Evolutionary conservation across 352 stramenopile species (phyloP), one percentile per base, ranked within the genome.

Genomic region (Globisporangium mamillatum): DNA sequence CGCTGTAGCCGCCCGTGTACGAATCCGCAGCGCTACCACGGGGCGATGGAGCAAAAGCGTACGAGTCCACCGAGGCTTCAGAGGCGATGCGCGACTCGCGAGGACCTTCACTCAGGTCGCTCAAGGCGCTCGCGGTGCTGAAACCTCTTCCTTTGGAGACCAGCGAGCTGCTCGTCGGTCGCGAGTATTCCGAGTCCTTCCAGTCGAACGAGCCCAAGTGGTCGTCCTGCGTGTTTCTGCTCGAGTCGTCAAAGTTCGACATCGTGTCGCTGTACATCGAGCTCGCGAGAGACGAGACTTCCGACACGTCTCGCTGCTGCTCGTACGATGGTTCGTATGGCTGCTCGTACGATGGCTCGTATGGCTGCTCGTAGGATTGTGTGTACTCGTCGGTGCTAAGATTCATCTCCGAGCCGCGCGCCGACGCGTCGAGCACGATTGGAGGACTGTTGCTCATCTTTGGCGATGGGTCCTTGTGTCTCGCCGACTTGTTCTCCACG

Each of bases 41-140:
- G 14, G 86, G 90, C 29, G 75, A 61, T 76, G 83, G 73, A 80
- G 85, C 44, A 71, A 90, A 90, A 24, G 75, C 76, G 65, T 92
- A 93, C 71, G 86, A 92, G 64, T 92, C 86, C 41, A 90, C 80
- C 0, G 86, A 93, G 38, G 81, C 75, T 57, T 91, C 83, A 24
- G 83, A 92, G 32, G 88, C 73, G 6, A 85, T 60, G 4, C 83
- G 80, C 36, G 80, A 79, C 29, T 73, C 59, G 16, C 74, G 71
- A 50, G 77, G 75, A 6, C 77, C 78, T 41, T 85, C 78, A 32
- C 69, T 81, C 46, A 75, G 69, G 0, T 85, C 78, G 32, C 70
- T 83, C 46, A 75, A 68, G 0, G 68, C 73, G 52, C 78, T 85
- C 32, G 78, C 70, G 18, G 73, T 79, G 67, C 79, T 87, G 46